phyloP scores from a whole-genome alignment of 2,329 filamentous ascomycete genomes.

The Lomentospora prolificans region DNA sequence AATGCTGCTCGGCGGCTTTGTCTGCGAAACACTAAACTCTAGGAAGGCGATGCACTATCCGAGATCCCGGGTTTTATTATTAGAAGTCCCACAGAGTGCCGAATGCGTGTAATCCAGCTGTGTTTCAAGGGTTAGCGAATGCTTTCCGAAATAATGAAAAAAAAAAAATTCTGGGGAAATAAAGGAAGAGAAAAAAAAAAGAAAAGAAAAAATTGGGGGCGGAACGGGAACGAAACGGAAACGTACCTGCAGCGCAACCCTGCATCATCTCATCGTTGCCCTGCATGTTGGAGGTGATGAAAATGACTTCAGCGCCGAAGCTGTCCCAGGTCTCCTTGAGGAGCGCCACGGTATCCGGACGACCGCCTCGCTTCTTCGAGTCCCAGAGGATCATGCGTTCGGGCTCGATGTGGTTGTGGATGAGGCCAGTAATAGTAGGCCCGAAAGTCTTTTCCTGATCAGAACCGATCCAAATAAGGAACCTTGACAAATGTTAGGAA shows the following conservation, averaged over 20 bases:
- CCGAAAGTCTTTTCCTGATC: conserved; percentile 31
- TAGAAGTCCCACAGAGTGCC: conserved; percentile 30
- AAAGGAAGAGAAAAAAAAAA: neutral
- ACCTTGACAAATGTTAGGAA: conserved; percentile 17
- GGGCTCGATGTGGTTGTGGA: conserved; percentile 27
- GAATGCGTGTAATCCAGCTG: conserved; percentile 27
- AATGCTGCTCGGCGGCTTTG: neutral
- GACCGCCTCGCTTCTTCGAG: conserved; percentile 28
- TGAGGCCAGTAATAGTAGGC: conserved; percentile 26
- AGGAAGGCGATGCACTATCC: conserved; percentile 2
- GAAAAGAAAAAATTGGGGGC: neutral
- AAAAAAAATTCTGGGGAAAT: neutral
- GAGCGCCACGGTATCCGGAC: conserved; percentile 26
- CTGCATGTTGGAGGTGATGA: conserved; percentile 30
- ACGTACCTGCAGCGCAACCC: conserved; percentile 23
- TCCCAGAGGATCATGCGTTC: conserved; percentile 33
- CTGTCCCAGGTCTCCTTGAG: conserved; percentile 27
- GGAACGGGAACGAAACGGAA: conserved; percentile 14
- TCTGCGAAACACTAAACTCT: neutral
- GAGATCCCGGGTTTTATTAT: conserved; percentile 11
- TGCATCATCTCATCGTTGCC: conserved; percentile 34
- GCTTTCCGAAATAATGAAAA: no score
- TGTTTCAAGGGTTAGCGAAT: neutral
- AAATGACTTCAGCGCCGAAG: conserved; percentile 31
- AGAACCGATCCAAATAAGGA: conserved; percentile 32